Evolutionary conservation across 345 rosid species (phyloP).

Genomic region (Rhodamnia rubescens): DNA sequence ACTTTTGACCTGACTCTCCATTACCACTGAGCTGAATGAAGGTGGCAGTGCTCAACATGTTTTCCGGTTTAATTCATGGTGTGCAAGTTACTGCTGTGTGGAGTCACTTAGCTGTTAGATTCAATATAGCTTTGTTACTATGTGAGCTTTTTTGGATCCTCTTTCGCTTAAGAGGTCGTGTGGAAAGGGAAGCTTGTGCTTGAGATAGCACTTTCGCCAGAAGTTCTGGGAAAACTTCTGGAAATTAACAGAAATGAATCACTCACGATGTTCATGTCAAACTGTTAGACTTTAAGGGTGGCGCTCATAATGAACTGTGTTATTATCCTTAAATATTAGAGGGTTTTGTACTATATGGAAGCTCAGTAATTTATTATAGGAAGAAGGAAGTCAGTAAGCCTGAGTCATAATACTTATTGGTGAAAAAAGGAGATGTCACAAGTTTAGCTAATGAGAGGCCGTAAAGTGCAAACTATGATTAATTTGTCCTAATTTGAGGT

Average conservation of each 20-base stretch:
- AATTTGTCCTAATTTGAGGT: not conserved
- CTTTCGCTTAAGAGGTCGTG: not conserved
- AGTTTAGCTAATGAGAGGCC: not conserved
- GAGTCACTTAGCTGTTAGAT: not conserved
- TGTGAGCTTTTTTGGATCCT: not conserved
- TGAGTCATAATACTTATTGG: not conserved
- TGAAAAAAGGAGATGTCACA: not conserved
- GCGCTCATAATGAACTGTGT: not conserved
- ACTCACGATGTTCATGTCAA: not conserved
- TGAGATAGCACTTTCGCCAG: not conserved
- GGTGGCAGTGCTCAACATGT: not conserved
- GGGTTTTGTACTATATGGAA: not conserved
- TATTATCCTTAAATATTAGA: not conserved
- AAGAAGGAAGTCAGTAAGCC: not conserved
- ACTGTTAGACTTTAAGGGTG: not conserved
- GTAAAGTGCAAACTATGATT: not conserved
- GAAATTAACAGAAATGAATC: not conserved
- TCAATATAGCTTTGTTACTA: not conserved
- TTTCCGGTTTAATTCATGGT: not conserved
- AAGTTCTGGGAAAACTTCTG: not conserved
- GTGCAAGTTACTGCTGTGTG: not conserved
- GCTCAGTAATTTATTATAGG: not conserved
- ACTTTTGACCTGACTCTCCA: not conserved
- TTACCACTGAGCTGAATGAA: not conserved
- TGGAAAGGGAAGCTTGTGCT: not conserved